Base-by-base conservation (phyloP, 257 asterid species). In the Ajuga chamaepitys region DNA sequence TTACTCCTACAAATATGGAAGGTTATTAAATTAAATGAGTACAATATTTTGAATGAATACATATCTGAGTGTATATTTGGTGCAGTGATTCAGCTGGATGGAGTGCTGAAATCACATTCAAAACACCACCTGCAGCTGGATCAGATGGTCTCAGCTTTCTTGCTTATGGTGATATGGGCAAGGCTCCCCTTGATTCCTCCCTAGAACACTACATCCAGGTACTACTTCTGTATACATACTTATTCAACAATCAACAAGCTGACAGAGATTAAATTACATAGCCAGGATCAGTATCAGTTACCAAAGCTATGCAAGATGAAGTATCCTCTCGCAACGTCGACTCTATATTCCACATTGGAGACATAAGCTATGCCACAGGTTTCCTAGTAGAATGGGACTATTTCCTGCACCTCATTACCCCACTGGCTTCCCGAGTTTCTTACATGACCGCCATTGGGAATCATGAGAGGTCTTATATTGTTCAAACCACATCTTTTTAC, bases 371-470 rank as follows among this genome's bases (percentile, higher is more conserved):
- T 10, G 98, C 95, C 56, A 91, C 96, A 0, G 96, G 96, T 1
- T 91, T 91, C 72, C 68, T 91, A 1, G 96, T 82, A 0, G 98
- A 91, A 66, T 91, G 98, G 98, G 98, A 91, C 40, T 91, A 57
- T 37, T 91, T 91, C 68, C 95, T 91, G 54, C 83, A 85, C 48
- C 87, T 71, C 48, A 91, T 91, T 58, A 68, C 24, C 62, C 95
- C 95, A 1, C 45, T 88, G 10, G 95, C 98, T 52, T 88, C 98
- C 18, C 71, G 14, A 1, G 69, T 86, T 45, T 44, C 98, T 47
- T 91, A 88, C 81, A 88, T 91, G 98, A 86, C 98, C 3, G 92
- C 98, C 1, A 91, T 91, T 7, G 98, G 98, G 5, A 91, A 91
- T 67, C 98, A 91, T 9, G 98, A 91, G 58, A 78, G 96, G 98